Conservation (phyloP, 148 eudicot species). For the Dysphania ambrosioides region DNA sequence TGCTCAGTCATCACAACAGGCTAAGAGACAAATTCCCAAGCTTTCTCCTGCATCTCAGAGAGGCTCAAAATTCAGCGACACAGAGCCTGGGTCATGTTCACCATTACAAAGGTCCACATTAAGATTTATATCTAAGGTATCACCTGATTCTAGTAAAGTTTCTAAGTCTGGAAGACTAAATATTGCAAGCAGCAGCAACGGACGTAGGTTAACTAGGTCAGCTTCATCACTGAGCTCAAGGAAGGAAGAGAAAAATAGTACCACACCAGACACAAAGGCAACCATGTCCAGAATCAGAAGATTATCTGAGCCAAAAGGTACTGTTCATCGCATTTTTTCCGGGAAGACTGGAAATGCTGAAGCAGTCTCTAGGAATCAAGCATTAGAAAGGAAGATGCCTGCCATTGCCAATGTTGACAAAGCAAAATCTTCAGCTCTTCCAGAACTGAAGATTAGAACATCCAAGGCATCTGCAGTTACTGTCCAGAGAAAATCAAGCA, state of each 20-base stretch:
- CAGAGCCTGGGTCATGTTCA: slow-evolving; percentile 86
- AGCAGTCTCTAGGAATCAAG: slow-evolving; percentile 44
- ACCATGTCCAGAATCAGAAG: slow-evolving; percentile 68
- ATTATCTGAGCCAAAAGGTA: slow-evolving; percentile 88
- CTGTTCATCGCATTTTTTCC: slow-evolving; percentile 35
- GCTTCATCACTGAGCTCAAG: slow-evolving; percentile 55
- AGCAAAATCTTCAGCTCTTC: slow-evolving; percentile 61
- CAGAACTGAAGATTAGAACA: slow-evolving; percentile 54
- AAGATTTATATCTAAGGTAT: too few relatives aligned
- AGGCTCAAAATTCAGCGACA: slow-evolving; percentile 87
- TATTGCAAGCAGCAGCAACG: slow-evolving; percentile 38
- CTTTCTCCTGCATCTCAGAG: slow-evolving; percentile 59
- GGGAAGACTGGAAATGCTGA: slow-evolving; percentile 48
- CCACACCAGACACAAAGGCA: slow-evolving; percentile 66
- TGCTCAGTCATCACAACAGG: slow-evolving; percentile 45
- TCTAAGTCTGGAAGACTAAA: slow-evolving; percentile 46
- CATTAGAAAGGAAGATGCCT: slow-evolving; percentile 46
- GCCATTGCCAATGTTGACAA: slow-evolving; percentile 44
- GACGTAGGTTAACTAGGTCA: slow-evolving; percentile 68
- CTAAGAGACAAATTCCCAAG: slow-evolving; percentile 54
- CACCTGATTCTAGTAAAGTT: slow-evolving; percentile 46
- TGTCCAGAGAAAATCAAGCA: slow-evolving; percentile 37
- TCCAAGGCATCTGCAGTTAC: slow-evolving; percentile 39
- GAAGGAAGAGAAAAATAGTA: slow-evolving; percentile 45
- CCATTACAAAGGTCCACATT: slow-evolving; percentile 89